phyloP scores from a whole-genome alignment of 352 stramenopile genomes.

The Plasmopara halstedii region DNA sequence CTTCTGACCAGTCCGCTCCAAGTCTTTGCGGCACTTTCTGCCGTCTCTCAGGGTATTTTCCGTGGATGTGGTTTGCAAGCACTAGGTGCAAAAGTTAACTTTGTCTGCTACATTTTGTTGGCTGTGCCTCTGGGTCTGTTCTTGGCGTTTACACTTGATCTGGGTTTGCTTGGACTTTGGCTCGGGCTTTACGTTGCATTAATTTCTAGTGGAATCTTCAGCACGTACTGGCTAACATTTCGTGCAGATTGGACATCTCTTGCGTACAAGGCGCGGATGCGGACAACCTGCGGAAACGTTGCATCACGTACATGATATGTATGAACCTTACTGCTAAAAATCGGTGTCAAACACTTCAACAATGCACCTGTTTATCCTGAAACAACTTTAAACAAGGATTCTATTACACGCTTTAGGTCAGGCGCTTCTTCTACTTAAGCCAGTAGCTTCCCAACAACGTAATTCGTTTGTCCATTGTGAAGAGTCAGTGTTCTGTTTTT shows the following conservation, averaged over 20 bases:
- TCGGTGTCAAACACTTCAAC: too few relatives aligned
- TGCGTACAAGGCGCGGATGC: conserved; percentile 48
- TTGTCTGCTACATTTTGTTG: conserved; percentile 76
- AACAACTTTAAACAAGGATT: too few relatives aligned
- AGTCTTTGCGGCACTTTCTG: conserved; percentile 71
- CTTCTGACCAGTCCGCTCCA: conserved; percentile 71
- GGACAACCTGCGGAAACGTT: conserved; percentile 19
- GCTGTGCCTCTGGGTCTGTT: conserved; percentile 72
- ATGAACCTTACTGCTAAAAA: too few relatives aligned
- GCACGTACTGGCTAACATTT: conserved; percentile 55
- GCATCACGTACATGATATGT: too few relatives aligned
- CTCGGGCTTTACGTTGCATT: conserved; percentile 66
- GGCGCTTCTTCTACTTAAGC: conserved; percentile 1
- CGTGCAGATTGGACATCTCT: conserved; percentile 67
- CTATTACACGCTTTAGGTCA: too few relatives aligned
- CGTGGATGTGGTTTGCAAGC: conserved; percentile 70
- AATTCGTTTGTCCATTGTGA: background rate
- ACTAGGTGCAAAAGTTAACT: conserved; percentile 80
- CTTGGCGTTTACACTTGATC: conserved; percentile 53
- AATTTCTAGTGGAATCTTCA: conserved; percentile 52
- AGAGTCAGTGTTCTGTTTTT: conserved; percentile 16
- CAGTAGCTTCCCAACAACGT: background rate
- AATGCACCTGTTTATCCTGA: too few relatives aligned
- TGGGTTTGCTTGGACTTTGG: conserved; percentile 76
- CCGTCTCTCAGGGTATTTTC: conserved; percentile 69